These are phyloP conservation scores for Sutorius eximius DNA, from an alignment of 1,284 basidiomycete species.

Conservation along the genomic window DNA sequence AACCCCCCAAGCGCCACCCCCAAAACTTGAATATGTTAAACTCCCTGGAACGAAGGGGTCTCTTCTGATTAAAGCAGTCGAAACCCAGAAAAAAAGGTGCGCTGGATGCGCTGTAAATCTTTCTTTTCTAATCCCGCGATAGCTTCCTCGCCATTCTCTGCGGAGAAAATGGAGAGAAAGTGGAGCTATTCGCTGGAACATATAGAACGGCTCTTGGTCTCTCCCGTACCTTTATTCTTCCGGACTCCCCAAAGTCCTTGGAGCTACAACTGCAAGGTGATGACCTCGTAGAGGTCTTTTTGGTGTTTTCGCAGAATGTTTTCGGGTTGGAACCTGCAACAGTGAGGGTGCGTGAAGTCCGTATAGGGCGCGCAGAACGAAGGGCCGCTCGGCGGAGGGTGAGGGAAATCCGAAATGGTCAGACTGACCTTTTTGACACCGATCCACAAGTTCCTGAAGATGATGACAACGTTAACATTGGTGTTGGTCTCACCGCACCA, in stretches of 20 bases:
- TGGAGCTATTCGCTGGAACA: slow-evolving; percentile 85
- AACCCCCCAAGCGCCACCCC: slow-evolving; percentile 62
- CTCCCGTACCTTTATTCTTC: slow-evolving; percentile 83
- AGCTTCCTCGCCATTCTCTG: slow-evolving; percentile 88
- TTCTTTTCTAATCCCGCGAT: slow-evolving; percentile 8
- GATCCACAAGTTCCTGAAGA: slow-evolving; percentile 48
- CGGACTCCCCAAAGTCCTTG: slow-evolving; percentile 80
- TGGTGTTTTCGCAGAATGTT: slow-evolving; percentile 85
- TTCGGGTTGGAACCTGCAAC: slow-evolving; percentile 88
- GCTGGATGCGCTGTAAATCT: slow-evolving; percentile 8
- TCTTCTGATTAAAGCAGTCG: slow-evolving; percentile 77
- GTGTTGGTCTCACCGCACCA: slow-evolving; percentile 56
- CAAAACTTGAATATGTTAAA: slow-evolving; percentile 86
- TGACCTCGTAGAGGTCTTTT: slow-evolving; percentile 83
- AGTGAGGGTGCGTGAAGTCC: slow-evolving; percentile 85
- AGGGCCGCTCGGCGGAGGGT: slow-evolving; percentile 76
- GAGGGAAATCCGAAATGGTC: slow-evolving; percentile 59
- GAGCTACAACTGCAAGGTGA: slow-evolving; percentile 89
- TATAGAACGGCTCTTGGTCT: slow-evolving; percentile 77
- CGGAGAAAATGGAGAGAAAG: slow-evolving; percentile 89
- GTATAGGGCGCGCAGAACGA: slow-evolving; percentile 82
- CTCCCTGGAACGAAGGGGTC: slow-evolving; percentile 87
- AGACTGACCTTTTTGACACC: slow-evolving; percentile 42
- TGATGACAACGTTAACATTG: slow-evolving; percentile 64
- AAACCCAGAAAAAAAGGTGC: slow-evolving; percentile 83